Evolutionary conservation across 2,329 filamentous ascomycete genomes (phyloP).

Genomic region (Epicoccum nigrum): DNA sequence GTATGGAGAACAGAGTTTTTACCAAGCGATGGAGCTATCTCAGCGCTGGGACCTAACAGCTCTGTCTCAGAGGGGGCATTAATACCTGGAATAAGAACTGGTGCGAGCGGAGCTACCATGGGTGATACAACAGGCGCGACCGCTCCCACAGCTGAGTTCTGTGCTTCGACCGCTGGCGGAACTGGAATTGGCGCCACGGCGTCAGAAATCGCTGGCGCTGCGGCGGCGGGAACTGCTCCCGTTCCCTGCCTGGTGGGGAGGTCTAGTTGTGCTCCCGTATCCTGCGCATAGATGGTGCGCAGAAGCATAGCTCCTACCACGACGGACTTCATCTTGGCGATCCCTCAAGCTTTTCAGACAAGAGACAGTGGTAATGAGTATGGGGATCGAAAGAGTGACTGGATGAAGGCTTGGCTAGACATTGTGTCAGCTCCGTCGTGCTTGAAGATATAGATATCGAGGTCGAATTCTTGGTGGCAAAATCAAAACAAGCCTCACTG

Average conservation of each 20-base stretch:
- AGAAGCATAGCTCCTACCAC: conserved; percentile 18
- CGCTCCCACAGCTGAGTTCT: too few relatives aligned
- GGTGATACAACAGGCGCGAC: background rate
- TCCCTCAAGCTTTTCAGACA: conserved; percentile 1
- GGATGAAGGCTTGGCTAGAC: conserved; percentile 19
- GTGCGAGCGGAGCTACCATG: background rate
- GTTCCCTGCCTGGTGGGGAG: background rate
- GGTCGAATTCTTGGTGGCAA: conserved; percentile 12
- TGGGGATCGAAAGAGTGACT: conserved; percentile 16
- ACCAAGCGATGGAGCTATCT: background rate
- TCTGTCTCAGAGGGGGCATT: conserved; percentile 4
- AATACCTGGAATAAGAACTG: conserved; percentile 9
- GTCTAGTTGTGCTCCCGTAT: too few relatives aligned
- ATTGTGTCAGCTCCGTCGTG: conserved; percentile 13
- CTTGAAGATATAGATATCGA: conserved; percentile 13
- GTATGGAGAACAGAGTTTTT: background rate
- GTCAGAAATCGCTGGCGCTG: too few relatives aligned
- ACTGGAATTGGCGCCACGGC: background rate
- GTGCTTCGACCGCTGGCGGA: background rate
- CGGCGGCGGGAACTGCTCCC: too few relatives aligned
- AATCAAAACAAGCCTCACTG: conserved; percentile 15
- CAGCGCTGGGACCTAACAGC: background rate
- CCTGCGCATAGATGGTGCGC: conserved; percentile 12
- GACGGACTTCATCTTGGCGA: conserved; percentile 16
- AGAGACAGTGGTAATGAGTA: conserved; percentile 17